Evolutionary conservation across 805 yeast species (phyloP).

Genomic region (Saturnispora saitoi): DNA sequence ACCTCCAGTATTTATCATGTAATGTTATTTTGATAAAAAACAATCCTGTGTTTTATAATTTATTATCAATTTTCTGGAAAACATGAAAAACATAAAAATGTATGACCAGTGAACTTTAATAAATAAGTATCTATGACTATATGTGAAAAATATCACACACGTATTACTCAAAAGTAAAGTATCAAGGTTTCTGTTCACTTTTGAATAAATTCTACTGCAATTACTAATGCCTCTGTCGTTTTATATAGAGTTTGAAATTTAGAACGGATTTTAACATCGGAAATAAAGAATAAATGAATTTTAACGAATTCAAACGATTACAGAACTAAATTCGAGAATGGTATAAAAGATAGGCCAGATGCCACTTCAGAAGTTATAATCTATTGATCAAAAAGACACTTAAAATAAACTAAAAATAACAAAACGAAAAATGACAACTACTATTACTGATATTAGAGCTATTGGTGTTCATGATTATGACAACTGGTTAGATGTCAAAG

Average conservation of each 20-base stretch:
- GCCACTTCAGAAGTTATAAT: no score
- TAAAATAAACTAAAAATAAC: neutral
- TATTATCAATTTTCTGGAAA: no score
- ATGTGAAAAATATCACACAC: no score
- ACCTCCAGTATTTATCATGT: conserved; percentile 30
- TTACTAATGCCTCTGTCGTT: neutral
- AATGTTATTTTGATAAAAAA: no score
- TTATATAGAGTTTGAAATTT: neutral
- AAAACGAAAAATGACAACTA: neutral
- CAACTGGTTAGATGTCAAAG: conserved; percentile 15
- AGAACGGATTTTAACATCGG: neutral
- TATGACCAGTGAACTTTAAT: no score
- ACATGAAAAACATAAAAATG: no score
- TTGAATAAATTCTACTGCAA: neutral
- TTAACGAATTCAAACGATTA: neutral
- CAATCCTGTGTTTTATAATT: no score
- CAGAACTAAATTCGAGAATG: neutral
- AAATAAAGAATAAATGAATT: neutral
- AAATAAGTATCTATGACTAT: no score
- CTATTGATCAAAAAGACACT: no score
- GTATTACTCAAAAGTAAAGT: no score
- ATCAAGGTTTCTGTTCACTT: no score
- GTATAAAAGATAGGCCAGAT: no score
- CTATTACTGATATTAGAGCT: conserved; percentile 13
- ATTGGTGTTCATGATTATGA: conserved; percentile 16